Percentiles rank a stretch among this genome's conserved stretches.
Evolutionary conservation across 306 rosid species (phyloP).

Genomic region (Rosa persica): DNA sequence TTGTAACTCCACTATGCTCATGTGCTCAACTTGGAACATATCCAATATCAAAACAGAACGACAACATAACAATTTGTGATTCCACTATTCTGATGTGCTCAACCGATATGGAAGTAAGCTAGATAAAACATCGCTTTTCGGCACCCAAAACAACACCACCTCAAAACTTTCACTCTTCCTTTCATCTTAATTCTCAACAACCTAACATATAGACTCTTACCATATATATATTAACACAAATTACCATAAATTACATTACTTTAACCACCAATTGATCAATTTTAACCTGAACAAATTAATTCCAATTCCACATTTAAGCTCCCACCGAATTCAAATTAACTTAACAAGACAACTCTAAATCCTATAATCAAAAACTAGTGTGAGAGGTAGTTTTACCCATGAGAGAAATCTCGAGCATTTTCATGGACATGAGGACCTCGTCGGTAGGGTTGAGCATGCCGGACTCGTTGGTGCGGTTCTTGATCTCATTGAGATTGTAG

Average conservation of each 20-base stretch:
- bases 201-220: neutral
- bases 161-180: neutral
- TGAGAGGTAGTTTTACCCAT: constrained; percentile 57
- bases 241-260: neutral
- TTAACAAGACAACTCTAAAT: neutral
- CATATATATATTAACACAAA: neutral
- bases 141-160: neutral
- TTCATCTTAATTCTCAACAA: neutral
- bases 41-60: too few relatives aligned
- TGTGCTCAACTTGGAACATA: too few relatives aligned
- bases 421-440: constrained; percentile 78
- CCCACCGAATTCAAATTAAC: neutral
- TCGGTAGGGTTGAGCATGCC: constrained; percentile 81
- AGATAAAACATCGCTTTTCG: neutral
- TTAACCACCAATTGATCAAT: neutral
- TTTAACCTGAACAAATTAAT: neutral
- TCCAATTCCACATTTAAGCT: neutral
- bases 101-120: neutral
- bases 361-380: neutral
- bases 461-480: constrained; percentile 51
- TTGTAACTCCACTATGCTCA: neutral
- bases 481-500: constrained; percentile 64
- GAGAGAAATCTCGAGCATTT: constrained; percentile 89
- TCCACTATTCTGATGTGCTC: neutral
- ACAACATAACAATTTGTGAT: neutral